Conservation (phyloP, 2,329 filamentous ascomycete genomes). For the Zymoseptoria passerinii region DNA sequence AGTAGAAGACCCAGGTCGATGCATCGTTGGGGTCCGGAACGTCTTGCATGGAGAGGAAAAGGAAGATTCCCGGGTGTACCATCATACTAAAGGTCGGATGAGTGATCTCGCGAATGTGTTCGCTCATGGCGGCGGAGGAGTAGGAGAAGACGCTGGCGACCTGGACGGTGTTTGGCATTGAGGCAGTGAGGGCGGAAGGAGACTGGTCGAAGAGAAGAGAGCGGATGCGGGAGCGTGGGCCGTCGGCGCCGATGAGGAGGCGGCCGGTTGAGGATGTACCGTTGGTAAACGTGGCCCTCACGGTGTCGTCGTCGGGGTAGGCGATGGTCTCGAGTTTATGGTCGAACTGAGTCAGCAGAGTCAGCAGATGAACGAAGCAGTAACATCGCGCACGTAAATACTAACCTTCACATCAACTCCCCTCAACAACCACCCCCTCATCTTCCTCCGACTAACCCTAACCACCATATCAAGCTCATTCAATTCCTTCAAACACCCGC, state of each 20-base stretch:
- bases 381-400: not conserved
- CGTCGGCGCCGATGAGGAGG: constrained; percentile 20
- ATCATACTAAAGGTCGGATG: constrained; percentile 15
- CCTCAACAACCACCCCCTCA: constrained; percentile 11
- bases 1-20: constrained; percentile 13
- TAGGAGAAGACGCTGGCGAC: constrained; percentile 13
- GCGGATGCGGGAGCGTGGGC: constrained; percentile 17
- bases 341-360: not conserved
- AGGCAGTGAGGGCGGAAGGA: not conserved
- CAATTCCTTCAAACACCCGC: constrained; percentile 13
- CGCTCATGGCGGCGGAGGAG: constrained; percentile 9
- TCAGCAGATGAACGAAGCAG: not conserved
- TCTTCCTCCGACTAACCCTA: constrained; percentile 12
- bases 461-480: constrained; percentile 4
- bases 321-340: constrained; percentile 2
- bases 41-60: constrained; percentile 12
- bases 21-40: constrained; percentile 9
- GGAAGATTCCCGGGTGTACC: constrained; percentile 9
- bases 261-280: constrained; percentile 11
- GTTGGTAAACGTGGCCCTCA: constrained; percentile 15
- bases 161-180: constrained; percentile 3
- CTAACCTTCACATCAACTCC: constrained; percentile 12
- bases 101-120: constrained; percentile 6
- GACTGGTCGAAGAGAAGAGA: constrained; percentile 6
- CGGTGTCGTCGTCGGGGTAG: constrained; percentile 6